Conservation (phyloP, 345 rosid species). For the Kernera saxatilis region DNA sequence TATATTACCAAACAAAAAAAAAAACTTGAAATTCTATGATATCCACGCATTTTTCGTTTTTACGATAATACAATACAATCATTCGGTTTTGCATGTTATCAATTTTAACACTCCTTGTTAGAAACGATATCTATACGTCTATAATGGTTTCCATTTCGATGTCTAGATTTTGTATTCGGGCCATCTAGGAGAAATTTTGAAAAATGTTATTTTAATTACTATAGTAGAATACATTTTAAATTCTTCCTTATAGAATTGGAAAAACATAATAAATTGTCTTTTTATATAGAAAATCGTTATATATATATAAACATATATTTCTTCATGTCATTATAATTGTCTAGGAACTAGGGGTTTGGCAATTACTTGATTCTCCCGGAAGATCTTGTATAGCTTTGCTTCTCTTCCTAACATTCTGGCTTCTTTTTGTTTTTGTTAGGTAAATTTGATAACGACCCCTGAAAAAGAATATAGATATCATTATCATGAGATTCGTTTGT, state of each 20-base stretch:
- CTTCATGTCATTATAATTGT: constrained; percentile 11
- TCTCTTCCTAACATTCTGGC: constrained; percentile 10
- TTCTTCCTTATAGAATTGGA: neutral
- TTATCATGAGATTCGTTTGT: constrained; percentile 26
- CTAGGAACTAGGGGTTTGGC: constrained; percentile 31
- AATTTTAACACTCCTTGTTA: neutral
- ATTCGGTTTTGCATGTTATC: neutral
- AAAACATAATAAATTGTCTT: neutral
- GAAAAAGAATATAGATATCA: neutral
- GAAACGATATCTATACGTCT: no score
- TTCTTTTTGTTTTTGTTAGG: constrained; percentile 32
- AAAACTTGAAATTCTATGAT: neutral
- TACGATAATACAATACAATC: neutral
- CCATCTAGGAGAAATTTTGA: neutral
- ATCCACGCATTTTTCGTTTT: neutral
- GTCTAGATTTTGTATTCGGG: neutral
- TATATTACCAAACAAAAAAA: neutral
- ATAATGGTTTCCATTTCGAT: neutral
- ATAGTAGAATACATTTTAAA: neutral
- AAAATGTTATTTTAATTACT: neutral
- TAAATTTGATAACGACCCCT: constrained; percentile 21
- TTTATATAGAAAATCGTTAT: neutral
- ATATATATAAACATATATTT: neutral
- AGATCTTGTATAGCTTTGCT: constrained; percentile 23
- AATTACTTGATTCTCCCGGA: constrained; percentile 36